Percentiles rank a stretch among this genome's conserved stretches.
These are phyloP conservation scores for Akanthomyces muscarius DNA, from an alignment of 2,329 filamentous ascomycete genomes.

Conservation along the genomic window DNA sequence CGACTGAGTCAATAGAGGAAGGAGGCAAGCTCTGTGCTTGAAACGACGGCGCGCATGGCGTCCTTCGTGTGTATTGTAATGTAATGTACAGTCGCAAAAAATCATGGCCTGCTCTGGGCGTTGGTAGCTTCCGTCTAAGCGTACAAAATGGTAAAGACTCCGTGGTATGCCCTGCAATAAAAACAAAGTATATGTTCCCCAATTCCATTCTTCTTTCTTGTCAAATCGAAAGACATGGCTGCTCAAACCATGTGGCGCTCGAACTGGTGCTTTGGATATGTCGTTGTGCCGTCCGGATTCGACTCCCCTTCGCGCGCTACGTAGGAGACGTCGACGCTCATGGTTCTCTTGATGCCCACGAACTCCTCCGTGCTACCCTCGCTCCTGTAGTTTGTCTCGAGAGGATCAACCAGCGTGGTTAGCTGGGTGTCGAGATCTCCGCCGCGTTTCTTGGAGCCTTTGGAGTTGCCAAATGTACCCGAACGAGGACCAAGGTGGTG, in stretches of 20 bases:
- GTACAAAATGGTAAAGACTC: not conserved
- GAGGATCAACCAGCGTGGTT: not conserved
- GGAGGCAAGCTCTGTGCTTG: not conserved
- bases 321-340: slow-evolving; percentile 12
- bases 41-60: not conserved
- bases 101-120: not conserved
- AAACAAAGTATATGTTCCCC: not conserved
- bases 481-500: slow-evolving; percentile 8
- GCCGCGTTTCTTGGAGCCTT: slow-evolving; percentile 4
- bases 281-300: slow-evolving; percentile 1
- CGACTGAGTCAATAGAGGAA: too few species aligned
- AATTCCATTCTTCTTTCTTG: not conserved
- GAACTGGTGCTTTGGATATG: slow-evolving; percentile 13
- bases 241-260: slow-evolving; percentile 10
- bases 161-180: not conserved
- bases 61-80: not conserved
- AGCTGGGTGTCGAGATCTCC: slow-evolving; percentile 9
- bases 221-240: not conserved
- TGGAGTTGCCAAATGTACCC: slow-evolving; percentile 9
- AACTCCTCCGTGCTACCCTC: slow-evolving; percentile 6
- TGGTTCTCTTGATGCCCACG: slow-evolving; percentile 9
- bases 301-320: not conserved
- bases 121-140: not conserved
- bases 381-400: not conserved
- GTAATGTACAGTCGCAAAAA: not conserved